Evolutionary conservation across 805 yeast genomes (phyloP).

Genomic region (Lipomyces spencermartinsiae): DNA sequence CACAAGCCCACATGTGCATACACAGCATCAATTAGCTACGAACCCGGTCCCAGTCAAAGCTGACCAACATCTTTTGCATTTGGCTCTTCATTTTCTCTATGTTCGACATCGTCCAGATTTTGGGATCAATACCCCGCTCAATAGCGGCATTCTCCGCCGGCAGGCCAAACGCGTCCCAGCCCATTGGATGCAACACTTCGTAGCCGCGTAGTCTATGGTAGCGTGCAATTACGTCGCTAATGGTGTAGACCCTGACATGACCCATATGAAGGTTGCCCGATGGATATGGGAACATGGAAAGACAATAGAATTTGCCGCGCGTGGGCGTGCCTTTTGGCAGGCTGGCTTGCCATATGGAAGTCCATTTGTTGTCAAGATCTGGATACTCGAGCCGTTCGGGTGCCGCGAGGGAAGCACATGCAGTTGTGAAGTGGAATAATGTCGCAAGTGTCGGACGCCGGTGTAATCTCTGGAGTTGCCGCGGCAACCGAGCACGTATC

Average conservation of each 20-base stretch:
- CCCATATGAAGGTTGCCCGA: constrained; percentile 94
- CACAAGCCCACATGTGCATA: neutral
- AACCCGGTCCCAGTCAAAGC: constrained; percentile 82
- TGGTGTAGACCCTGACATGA: constrained; percentile 89
- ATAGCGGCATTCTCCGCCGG: constrained; percentile 99
- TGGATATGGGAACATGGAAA: constrained; percentile 96
- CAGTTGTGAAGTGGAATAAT: neutral
- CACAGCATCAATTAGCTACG: neutral
- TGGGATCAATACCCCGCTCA: constrained; percentile 79
- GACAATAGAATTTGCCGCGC: constrained; percentile 53
- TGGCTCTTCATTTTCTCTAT: constrained; percentile 87
- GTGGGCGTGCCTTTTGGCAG: constrained; percentile 23
- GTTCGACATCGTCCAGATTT: constrained; percentile 80
- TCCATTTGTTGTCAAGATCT: constrained; percentile 31
- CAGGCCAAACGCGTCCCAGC: constrained; percentile 98
- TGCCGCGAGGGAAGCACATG: neutral
- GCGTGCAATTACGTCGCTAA: constrained; percentile 82
- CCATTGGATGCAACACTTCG: constrained; percentile 92
- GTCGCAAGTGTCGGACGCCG: neutral
- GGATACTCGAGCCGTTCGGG: constrained; percentile 21
- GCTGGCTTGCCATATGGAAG: constrained; percentile 18
- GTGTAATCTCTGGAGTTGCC: neutral
- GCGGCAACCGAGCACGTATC: neutral
- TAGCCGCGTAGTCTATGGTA: constrained; percentile 77
- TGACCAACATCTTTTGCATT: constrained; percentile 76